Evolutionary conservation across 1,284 basidiomycete species (phyloP).

Genomic region (Takashimella tepidaria): DNA sequence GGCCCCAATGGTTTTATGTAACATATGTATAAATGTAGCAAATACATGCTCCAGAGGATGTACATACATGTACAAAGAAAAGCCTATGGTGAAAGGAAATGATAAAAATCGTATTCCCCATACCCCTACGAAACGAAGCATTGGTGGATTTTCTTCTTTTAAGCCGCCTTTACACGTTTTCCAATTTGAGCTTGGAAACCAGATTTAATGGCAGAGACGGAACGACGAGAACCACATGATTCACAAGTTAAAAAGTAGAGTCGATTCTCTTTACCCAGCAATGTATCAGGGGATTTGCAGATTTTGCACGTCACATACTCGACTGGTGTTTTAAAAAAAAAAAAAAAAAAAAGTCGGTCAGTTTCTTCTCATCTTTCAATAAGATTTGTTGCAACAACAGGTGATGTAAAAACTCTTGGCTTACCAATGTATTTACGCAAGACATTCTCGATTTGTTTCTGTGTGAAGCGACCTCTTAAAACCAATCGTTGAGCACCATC

Average conservation of each 20-base stretch:
- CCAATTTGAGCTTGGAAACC: slow-evolving; percentile 93
- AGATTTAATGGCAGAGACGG: slow-evolving; percentile 94
- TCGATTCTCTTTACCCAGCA: slow-evolving; percentile 95
- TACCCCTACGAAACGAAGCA: too few relatives aligned
- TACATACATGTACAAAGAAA: neutral
- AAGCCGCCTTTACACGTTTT: neutral
- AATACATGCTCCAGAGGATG: neutral
- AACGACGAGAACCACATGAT: slow-evolving; percentile 84
- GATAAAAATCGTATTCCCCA: neutral
- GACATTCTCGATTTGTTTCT: slow-evolving; percentile 98
- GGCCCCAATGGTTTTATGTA: neutral
- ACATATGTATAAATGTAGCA: neutral
- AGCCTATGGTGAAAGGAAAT: too few relatives aligned
- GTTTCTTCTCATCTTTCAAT: neutral
- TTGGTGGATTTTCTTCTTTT: too few relatives aligned
- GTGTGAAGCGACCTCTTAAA: slow-evolving; percentile 97
- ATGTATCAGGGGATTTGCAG: slow-evolving; percentile 96
- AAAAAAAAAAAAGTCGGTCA: too few relatives aligned
- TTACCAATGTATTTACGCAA: slow-evolving; percentile 90
- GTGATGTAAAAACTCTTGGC: too few relatives aligned
- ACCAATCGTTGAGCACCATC: slow-evolving; percentile 89
- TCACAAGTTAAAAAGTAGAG: slow-evolving; percentile 99
- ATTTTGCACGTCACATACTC: slow-evolving; percentile 99
- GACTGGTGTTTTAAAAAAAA: slow-evolving; percentile 54
- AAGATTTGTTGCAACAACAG: neutral